Conservation (phyloP, 768 basidiomycete genomes). For the Leucogyrophana mollusca region DNA sequence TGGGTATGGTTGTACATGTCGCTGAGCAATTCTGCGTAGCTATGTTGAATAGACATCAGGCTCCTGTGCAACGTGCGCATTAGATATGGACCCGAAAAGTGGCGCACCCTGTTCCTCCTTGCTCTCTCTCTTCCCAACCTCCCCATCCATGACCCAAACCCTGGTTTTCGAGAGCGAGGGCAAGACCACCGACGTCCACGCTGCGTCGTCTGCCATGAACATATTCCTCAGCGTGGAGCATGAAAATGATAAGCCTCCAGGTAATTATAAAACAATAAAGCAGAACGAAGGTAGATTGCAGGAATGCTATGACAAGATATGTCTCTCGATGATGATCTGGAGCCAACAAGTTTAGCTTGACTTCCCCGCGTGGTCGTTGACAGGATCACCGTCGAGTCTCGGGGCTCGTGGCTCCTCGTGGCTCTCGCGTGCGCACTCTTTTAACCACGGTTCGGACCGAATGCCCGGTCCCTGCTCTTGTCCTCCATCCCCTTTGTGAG, state of each 20-base stretch:
- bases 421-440: slow-evolving; percentile 30
- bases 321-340: not conserved
- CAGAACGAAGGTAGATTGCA: too few relatives aligned
- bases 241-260: slow-evolving; percentile 7
- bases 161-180: slow-evolving; percentile 66
- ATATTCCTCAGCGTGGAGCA: slow-evolving; percentile 29
- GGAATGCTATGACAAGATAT: not conserved
- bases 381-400: not conserved
- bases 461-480: not conserved
- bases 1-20: slow-evolving; percentile 84
- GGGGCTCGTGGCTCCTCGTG: slow-evolving; percentile 30
- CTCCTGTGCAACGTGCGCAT: not conserved
- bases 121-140: slow-evolving; percentile 48
- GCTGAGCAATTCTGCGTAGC: slow-evolving; percentile 79
- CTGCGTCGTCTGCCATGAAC: slow-evolving; percentile 56
- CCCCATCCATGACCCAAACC: slow-evolving; percentile 74
- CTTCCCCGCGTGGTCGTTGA: too few relatives aligned
- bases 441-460: slow-evolving; percentile 17
- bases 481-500: not conserved
- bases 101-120: slow-evolving; percentile 50
- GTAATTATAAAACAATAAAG: not conserved
- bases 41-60: slow-evolving; percentile 26
- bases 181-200: slow-evolving; percentile 88
- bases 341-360: too few relatives aligned
- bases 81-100: slow-evolving; percentile 5